Base-by-base conservation (phyloP, 148 eudicot genomes). In the Rhododendron ovatum region DNA sequence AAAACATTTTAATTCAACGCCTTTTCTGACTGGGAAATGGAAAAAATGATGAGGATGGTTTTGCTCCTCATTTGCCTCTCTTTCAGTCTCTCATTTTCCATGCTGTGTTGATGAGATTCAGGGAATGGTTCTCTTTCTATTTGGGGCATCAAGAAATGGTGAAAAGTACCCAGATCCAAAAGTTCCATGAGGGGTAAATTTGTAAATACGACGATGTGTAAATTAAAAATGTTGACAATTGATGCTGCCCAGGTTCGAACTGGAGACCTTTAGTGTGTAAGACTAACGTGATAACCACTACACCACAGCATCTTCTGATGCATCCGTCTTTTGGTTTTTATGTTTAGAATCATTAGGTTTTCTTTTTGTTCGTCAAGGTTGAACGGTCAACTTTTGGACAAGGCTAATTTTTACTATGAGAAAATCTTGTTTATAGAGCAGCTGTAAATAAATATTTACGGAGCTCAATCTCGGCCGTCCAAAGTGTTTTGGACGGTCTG, bases 241-340 rank as follows among this genome's bases (percentile, higher is more conserved):
- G 90, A 37, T 90, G 88, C 90, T 90, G 92, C 92, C 94, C 91
- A 86, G 92, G 92, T 89, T 92, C 94, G 92, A 92, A 92, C 90
- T 89, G 94, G 91, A 85, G 94, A 90, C 92, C 92, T 92, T 89
- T 86, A 87, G 92, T 87, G 92, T 90, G 94, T 91, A 92, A 92
- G 89, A 87, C 91, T 87, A 87, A 88, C 91, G 90, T 92, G 93
- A 92, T 92, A 92, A 90, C 93, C 93, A 90, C 93, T 89, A 91
- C 93, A 91, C 93, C 93, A 90, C 92, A 91, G 90, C 89, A 88
- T 50, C 92, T 15, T 3, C 0, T 17, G 5, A 0, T 33, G 57
- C 1, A 0, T 13, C 37, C 0, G 3, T 8, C 35, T 1, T 57
- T 57, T 18, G 7, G 5, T 57, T 57, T 57, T 4, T 18, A 17